Evolutionary conservation across 2,329 filamentous ascomycete species (phyloP), one percentile per base, ranked within the genome.

Genomic region (Fusarium phyllophilum): DNA sequence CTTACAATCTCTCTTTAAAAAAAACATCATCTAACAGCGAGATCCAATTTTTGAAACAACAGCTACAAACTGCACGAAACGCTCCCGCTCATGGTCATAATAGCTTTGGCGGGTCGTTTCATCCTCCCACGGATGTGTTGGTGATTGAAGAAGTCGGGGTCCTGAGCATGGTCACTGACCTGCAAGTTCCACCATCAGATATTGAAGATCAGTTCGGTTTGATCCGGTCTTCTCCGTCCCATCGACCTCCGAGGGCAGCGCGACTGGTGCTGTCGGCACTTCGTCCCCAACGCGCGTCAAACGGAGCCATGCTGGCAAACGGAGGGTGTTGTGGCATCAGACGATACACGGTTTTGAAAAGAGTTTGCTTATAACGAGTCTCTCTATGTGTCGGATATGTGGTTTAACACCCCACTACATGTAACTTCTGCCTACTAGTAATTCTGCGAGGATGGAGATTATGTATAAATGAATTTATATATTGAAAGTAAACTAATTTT

Each of bases 321-420:
- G 2, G 41, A 8, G 1, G 1, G 10, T 18, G n/a, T 24, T 5
- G 15, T 8, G 0, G 5, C 10, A 24, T 24, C 15, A 18, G n/a
- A 8, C 10, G 10, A 24, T 44, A 0, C 1, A 0, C 22, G 14
- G 8, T 44, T 44, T 0, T 1, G 5, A 14, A 24, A 44, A 17
- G 14, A 3, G 1, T 24, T 44, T 24, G 5, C n/a, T 5, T 5
- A 11, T 15, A 42, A 9, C n/a, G n/a, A 17, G n/a, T 44, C 15
- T 44, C 41, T 44, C 15, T 24, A 24, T 12, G 12, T 5, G 6
- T 44, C 6, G n/a, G 41, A 44, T 17, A 12, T 44, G n/a, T 44
- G 5, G 41, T 18, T 44, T 12, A 24, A 44, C 5, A 44, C n/a
- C 5, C n/a, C 41, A 44, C 15, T 44, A 5, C 24, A 24, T 44